Percentiles rank a stretch among this genome's conserved stretches.
phyloP scores from a whole-genome alignment of 106 monocot genomes.

The Dendrobium huoshanense region DNA sequence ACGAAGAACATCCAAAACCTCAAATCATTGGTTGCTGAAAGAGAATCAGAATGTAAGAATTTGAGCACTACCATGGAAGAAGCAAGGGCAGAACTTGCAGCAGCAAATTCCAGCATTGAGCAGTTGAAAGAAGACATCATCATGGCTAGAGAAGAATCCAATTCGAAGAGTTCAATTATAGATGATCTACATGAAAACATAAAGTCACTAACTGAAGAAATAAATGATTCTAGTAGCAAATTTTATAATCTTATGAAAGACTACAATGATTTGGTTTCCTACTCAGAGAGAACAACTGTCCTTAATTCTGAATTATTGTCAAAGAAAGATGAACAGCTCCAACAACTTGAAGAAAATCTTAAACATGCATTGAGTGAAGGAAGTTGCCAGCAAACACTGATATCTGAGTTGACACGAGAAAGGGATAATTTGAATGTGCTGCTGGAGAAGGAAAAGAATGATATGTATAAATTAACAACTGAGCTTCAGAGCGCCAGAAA shows the following conservation, averaged over 20 bases:
- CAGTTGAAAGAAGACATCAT: constrained; percentile 41
- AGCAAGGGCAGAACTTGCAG: constrained; percentile 36
- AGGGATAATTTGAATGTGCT: constrained; percentile 36
- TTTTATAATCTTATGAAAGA: constrained; percentile 42
- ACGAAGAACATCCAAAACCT: constrained; percentile 45
- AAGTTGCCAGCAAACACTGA: constrained; percentile 18
- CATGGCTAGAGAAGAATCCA: constrained; percentile 33
- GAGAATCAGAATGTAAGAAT: constrained; percentile 43
- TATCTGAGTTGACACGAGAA: constrained; percentile 47
- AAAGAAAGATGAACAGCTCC: constrained; percentile 54
- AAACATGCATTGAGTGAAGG: constrained; percentile 27
- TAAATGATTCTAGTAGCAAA: constrained; percentile 29
- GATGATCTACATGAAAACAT: constrained; percentile 37
- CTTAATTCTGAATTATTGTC: constrained; percentile 45
- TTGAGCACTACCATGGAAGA: constrained; percentile 40
- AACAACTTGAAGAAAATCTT: constrained; percentile 46
- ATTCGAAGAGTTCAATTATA: constrained; percentile 32
- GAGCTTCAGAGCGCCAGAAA: constrained; percentile 40
- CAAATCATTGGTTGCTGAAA: constrained; percentile 31
- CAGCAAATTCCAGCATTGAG: constrained; percentile 37
- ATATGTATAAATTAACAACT: constrained; percentile 30
- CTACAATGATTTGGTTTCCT: constrained; percentile 43
- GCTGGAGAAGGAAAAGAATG: constrained; percentile 43
- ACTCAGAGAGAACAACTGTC: constrained; percentile 32
- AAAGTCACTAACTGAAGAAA: constrained; percentile 39